Evolutionary conservation across 1,139 yeast species (phyloP), one percentile per base, ranked within the genome.

Genomic region (Meyerozyma smithsonii): DNA sequence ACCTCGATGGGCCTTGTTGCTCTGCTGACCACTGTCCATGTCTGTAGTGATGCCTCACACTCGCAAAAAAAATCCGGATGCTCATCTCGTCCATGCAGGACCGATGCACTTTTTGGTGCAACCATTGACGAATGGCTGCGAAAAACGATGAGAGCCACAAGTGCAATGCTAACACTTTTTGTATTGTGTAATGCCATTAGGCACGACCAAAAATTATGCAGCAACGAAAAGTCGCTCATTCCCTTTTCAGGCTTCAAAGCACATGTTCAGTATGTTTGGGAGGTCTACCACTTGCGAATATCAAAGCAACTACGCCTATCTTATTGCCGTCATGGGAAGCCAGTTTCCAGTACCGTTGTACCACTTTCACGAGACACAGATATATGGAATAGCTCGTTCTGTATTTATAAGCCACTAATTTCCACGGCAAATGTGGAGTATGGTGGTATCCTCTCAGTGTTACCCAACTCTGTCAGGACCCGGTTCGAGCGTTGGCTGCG

Each of bases 191-290:
- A 8, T n/a, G 30, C 15, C 4, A 12, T 26, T 14, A 26, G 12
- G 10, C 17, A 12, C 8, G 30, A 26, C 30, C 15, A 26, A 3
- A 5, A 14, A 8, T 14, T 26, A 26, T 26, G 30, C 15, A 14
- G 16, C 15, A 26, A 14, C 17, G 12, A n/a, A 5, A 10, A 12
- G 12, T 3, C 15, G 4, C 5, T 26, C 5, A 14, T 26, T 14
- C 71, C 76, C 0, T 82, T 75, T 46, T 69, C 83, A 0, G 90
- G 90, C 1, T 78, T 80, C 53, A 74, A 77, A 44, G 61, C 82
- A 3, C 72, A 73, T 38, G 64, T 83, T 35, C 72, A 74, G 28
- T 76, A 74, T 47, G 71, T 69, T 26, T 51, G 78, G 24, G 61
- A 66, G 33, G 62, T 71, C 4, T 46, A 63, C 4, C 36, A 36